Evolutionary conservation across 768 basidiomycete species (phyloP).

Genomic region (Podaxis carcinomalis): DNA sequence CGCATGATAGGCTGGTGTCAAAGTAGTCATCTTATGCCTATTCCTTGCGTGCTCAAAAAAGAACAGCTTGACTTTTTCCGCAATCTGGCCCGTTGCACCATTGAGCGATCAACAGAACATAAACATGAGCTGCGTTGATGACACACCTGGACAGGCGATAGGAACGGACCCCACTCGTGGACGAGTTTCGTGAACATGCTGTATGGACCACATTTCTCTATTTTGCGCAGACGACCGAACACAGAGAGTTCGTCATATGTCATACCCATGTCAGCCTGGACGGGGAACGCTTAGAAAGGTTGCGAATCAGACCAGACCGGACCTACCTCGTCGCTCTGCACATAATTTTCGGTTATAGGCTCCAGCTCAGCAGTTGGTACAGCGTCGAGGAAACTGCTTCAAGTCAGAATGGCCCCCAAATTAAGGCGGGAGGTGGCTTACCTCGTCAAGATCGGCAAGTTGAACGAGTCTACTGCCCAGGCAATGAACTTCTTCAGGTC

Average conservation of each 20-base stretch:
- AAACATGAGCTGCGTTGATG: neutral
- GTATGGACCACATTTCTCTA: constrained; percentile 97
- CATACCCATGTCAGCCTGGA: constrained; percentile 98
- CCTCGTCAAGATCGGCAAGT: constrained; percentile 81
- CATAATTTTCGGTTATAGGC: constrained; percentile 90
- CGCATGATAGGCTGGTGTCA: constrained; percentile 92
- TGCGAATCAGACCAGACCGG: neutral
- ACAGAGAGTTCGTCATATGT: constrained; percentile 95
- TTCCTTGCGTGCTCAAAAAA: constrained; percentile 97
- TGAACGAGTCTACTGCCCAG: constrained; percentile 72
- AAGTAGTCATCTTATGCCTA: constrained; percentile 97
- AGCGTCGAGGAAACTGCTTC: constrained; percentile 78
- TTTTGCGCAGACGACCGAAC: constrained; percentile 89
- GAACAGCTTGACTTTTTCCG: constrained; percentile 95
- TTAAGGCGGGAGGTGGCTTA: constrained; percentile 25
- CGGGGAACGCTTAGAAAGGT: constrained; percentile 8
- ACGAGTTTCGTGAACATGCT: constrained; percentile 95
- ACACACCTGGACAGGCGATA: constrained; percentile 78
- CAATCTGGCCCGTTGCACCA: constrained; percentile 55
- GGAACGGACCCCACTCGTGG: constrained; percentile 84
- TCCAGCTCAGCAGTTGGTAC: constrained; percentile 95
- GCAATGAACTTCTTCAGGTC: constrained; percentile 95
- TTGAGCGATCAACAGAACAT: neutral
- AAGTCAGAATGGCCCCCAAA: neutral
- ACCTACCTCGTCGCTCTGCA: constrained; percentile 90